phyloP scores from a whole-genome alignment of 495 filamentous ascomycete genomes.

The Aspergillus carlsbadensis region DNA sequence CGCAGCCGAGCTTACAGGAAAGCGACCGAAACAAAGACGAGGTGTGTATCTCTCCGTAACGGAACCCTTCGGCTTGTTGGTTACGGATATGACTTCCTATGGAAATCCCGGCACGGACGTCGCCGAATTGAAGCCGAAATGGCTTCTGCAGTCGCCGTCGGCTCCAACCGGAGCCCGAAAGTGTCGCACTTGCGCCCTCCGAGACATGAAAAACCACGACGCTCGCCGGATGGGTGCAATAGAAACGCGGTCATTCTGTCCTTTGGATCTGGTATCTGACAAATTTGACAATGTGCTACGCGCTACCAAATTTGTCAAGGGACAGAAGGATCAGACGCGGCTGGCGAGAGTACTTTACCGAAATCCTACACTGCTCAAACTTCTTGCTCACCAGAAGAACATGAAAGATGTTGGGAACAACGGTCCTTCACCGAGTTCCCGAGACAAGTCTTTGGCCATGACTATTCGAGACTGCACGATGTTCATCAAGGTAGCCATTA shows the following conservation, averaged over 20 bases:
- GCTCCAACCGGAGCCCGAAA: constrained; percentile 63
- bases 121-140: constrained; percentile 93
- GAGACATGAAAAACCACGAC: constrained; percentile 54
- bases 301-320: constrained; percentile 36
- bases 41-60: constrained; percentile 59
- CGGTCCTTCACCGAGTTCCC: constrained; percentile 32
- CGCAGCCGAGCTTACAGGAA: constrained; percentile 28
- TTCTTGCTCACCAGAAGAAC: constrained; percentile 34
- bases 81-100: constrained; percentile 74
- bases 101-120: constrained; percentile 44
- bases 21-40: constrained; percentile 45
- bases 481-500: constrained; percentile 60
- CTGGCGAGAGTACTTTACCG: constrained; percentile 37
- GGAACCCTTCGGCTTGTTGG: constrained; percentile 64
- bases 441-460: constrained; percentile 63
- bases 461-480: constrained; percentile 86
- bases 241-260: constrained; percentile 50
- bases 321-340: constrained; percentile 34
- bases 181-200: constrained; percentile 84
- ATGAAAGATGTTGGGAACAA: constrained; percentile 37
- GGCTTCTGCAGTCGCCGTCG: constrained; percentile 79
- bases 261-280: constrained; percentile 53
- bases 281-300: constrained; percentile 37
- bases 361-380: constrained; percentile 34
- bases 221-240: constrained; percentile 19